A percentile compares a stretch with the other conserved stretches of the same genome.
phyloP scores from a whole-genome alignment of 805 yeast genomes.

The Monosporozyma yasuniensis region DNA sequence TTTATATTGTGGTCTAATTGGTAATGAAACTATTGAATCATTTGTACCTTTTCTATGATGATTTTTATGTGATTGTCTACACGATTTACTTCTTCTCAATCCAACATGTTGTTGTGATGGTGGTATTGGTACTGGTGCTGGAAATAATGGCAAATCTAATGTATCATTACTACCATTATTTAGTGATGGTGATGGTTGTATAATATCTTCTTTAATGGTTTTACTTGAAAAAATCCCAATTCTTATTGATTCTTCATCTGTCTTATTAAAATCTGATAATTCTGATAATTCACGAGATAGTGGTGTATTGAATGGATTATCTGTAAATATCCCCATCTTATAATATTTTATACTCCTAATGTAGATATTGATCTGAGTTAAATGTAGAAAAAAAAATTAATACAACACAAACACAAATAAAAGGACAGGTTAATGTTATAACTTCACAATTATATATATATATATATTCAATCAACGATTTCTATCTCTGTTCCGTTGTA shows the following conservation, averaged over 20 bases:
- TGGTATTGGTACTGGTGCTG: too few species aligned
- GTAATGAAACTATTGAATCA: neutral
- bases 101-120: too few species aligned
- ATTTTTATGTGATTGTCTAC: neutral
- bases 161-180: neutral
- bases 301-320: neutral
- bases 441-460: too few species aligned
- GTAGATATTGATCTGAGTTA: too few species aligned
- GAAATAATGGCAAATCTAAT: neutral
- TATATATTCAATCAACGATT: too few species aligned
- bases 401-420: too few species aligned
- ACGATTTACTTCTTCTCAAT: constrained; percentile 1
- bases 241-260: neutral
- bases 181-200: neutral
- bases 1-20: neutral
- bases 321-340: neutral
- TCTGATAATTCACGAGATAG: neutral
- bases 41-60: neutral
- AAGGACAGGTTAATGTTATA: too few species aligned
- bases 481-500: neutral
- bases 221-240: neutral
- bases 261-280: neutral
- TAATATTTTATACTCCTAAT: too few species aligned
- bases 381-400: neutral
- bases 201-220: neutral